Base-by-base conservation (phyloP, 805 yeast genomes). In the Saccharomyces mikatae region DNA sequence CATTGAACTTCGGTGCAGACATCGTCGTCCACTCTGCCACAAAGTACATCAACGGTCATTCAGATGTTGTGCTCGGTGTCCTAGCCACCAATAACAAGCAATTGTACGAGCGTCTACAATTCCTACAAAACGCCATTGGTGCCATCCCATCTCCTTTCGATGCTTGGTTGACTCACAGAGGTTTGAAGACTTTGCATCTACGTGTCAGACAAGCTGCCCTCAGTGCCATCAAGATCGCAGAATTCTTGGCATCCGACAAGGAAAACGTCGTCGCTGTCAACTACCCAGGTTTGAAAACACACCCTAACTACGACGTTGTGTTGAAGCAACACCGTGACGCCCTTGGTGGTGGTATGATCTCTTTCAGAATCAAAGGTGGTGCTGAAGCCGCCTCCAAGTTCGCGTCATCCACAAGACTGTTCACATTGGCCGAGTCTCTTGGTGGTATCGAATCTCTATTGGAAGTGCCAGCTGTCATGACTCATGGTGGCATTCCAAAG, bases 141-240 rank as follows among this genome's bases (percentile, higher is more conserved):
- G 89, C 95, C 28, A 80, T 89, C 59, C 95, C 96, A 60, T 87
- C 95, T 22, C 88, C 96, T 52, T 89, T 89, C 70, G 96, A 89
- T 74, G 80, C 89, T 46, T 89, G 96, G 96, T 83, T 88, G 71
- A 91, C 95, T 54, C 96, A 88, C 78, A 80, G 96, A 71, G 96
- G 96, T 67, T 78, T 89, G 67, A 89, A 87, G 79, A 89, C 96
- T 46, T 77, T 88, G 67, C 94, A 87, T 67, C 76, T 89, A 72
- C 81, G 96, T 71, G 86, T 82, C 44, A 79, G 81, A 65, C 87
- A 84, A 63, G 85, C 94, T 46, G 73, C 89, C 47, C 62, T 65
- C 53, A 78, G 80, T 53, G 96, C 96, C 29, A 79, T 74, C 61
- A 77, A 78, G 62, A 82, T 89, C 61, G 88, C 96, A 52, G 80